phyloP scores from a whole-genome alignment of 73 alveolate genomes.

The Durusdinium trenchii region DNA sequence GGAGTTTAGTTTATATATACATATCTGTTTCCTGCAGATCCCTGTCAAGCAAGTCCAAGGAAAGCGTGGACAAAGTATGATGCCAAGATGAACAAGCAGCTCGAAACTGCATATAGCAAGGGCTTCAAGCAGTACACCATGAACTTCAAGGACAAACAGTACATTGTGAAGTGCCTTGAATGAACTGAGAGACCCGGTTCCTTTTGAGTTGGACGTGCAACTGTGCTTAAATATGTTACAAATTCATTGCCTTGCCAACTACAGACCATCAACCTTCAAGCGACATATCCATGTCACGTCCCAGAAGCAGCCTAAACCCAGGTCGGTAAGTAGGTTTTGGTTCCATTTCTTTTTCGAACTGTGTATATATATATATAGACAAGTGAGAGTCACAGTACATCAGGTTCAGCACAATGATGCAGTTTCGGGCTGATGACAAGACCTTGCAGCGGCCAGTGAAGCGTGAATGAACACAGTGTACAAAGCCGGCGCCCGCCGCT shows the following conservation, averaged over 20 bases:
- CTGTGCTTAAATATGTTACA: neutral
- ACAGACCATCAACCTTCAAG: neutral
- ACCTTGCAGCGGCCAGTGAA: constrained; percentile 93
- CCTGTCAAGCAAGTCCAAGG: too few species aligned
- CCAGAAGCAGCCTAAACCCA: neutral
- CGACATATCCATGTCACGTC: neutral
- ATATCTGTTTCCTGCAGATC: neutral
- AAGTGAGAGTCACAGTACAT: neutral
- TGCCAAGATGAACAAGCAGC: constrained; percentile 93
- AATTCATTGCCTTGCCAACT: neutral
- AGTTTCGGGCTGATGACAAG: constrained; percentile 93
- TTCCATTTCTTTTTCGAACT: too few species aligned
- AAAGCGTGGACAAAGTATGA: constrained; percentile 83
- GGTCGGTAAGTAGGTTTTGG: too few species aligned
- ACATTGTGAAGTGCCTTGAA: constrained; percentile 60
- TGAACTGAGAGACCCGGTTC: neutral
- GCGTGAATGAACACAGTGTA: constrained; percentile 82
- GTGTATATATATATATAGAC: too few species aligned
- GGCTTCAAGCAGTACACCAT: constrained; percentile 95
- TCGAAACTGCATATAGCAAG: constrained; percentile 65
- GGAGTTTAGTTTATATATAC: neutral
- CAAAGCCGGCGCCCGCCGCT: constrained; percentile 32
- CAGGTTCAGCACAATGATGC: constrained; percentile 92
- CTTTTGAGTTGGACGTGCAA: neutral
- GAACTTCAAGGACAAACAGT: constrained; percentile 63